Base-by-base conservation (phyloP, 495 filamentous ascomycete genomes). In the Penicillium ochrochloron region DNA sequence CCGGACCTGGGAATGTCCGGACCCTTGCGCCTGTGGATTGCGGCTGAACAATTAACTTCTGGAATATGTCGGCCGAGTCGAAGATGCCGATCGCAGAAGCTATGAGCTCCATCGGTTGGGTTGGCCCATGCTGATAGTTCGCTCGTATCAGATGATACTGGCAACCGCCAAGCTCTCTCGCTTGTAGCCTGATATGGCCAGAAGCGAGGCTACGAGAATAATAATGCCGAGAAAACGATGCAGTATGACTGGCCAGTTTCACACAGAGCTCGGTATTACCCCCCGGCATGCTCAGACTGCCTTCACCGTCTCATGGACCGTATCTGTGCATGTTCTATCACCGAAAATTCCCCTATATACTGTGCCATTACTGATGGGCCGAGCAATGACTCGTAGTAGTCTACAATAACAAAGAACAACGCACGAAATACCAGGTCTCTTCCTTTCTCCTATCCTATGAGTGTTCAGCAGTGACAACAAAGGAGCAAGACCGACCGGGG, bases 401-500 rank as follows among this genome's bases (percentile, higher is more conserved):
- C 19, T 48, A 17, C 44, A 25, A 21, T 23, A 48, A 25, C 21
- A 25, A n/a, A 48, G 1, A 5, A 21, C 44, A 23, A 25, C 14
- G 4, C 21, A 10, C 21, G 14, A 25, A 10, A 25, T 23, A 4
- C 19, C 10, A 48, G 19, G 4, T 27, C 25, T 31, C 5, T 10
- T 27, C 25, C 7, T 52, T 10, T 27, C 14, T 17, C 15, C 10
- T 5, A 17, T 31, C 25, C 25, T 52, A 52, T 52, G 48, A 52
- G 12, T 52, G 15, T 15, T 14, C 48, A 52, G 48, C 10, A 31
- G 48, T 31, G 48, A 52, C 48, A 52, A 31, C 48, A 7, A 3
- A 52, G 48, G 48, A 52, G 48, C 11, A 52, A 52, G 48, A n/a
- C 25, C 25, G 48, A 52, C n/a, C 15, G 15, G 48, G 27, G 27